phyloP scores from a whole-genome alignment of 176 grass and related monocot genomes.

The Raddia distichophylla region DNA sequence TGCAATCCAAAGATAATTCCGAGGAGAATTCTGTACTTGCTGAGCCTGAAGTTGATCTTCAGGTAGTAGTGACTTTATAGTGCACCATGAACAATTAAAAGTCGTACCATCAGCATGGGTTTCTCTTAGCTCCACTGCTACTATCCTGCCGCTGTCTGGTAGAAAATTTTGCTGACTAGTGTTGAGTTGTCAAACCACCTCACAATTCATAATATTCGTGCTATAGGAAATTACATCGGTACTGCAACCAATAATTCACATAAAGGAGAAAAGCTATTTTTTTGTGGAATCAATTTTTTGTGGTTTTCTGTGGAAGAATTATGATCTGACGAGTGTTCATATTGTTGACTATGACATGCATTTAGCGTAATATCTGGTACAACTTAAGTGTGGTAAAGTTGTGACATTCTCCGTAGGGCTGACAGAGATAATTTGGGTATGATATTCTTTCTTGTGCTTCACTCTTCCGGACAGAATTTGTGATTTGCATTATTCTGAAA shows the following conservation, averaged over 20 bases:
- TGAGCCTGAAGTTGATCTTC: slow-evolving; percentile 51
- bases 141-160: slow-evolving; percentile 21
- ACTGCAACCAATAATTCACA: slow-evolving; percentile 42
- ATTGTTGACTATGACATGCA: slow-evolving; percentile 33
- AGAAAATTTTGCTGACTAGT: slow-evolving; percentile 31
- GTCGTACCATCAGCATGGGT: slow-evolving; percentile 24
- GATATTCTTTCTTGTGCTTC: slow-evolving; percentile 21
- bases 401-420: slow-evolving; percentile 37
- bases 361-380: slow-evolving; percentile 3
- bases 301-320: slow-evolving; percentile 33
- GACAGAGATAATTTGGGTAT: slow-evolving; percentile 33
- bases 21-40: slow-evolving; percentile 44
- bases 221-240: slow-evolving; percentile 34
- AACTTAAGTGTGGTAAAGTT: slow-evolving; percentile 32
- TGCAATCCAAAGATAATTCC: slow-evolving; percentile 37
- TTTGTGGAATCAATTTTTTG: slow-evolving; percentile 40
- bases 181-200: slow-evolving; percentile 24
- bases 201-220: slow-evolving; percentile 28
- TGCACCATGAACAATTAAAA: slow-evolving; percentile 11
- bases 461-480: slow-evolving; percentile 26
- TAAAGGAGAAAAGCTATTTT: neutral
- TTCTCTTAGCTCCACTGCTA: neutral
- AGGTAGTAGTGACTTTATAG: slow-evolving; percentile 49
- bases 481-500: slow-evolving; percentile 5
- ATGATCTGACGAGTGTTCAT: slow-evolving; percentile 34